Evolutionary conservation across 345 rosid genomes (phyloP), one percentile per base, ranked within the genome.

Genomic region (Populus euphratica): DNA sequence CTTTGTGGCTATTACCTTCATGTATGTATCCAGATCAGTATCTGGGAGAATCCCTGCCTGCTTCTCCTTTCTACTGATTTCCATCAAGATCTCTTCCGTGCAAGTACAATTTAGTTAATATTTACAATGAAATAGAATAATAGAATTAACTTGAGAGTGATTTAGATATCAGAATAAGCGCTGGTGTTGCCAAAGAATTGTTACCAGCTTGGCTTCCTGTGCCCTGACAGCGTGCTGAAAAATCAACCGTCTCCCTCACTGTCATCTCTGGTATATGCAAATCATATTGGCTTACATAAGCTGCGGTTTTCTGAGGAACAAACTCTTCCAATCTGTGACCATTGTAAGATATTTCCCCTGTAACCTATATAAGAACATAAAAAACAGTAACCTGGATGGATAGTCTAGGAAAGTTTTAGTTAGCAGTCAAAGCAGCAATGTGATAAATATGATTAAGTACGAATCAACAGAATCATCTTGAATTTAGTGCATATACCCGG

Each of bases 291-390:
- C 83, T 82, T 77, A 80, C 70, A 39, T 82, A 85, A 70, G 83
- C 85, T 52, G 85, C 75, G 52, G 87, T 85, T 70, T 80, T 85
- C 76, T 82, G 84, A 29, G 85, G 84, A 80, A 82, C 84, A 78
- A 82, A 80, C 73, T 85, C 87, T 12, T 82, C 74, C 47, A 85
- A 47, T 73, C 21, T 56, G 78, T 82, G 63, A 12, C 87, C 84
- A 50, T 85, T 85, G 52, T 80, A 85, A 69, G 84, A 75, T 65
- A 85, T 74, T 69, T 85, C 84, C 41, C 87, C 87, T 10, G 67
- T 36, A 69, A 74, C 77, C 87, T 84, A 72, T 47, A 11, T 21
- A 39, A 27, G 6, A 25, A 43, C 13, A 69, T 27, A n/a, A 10
- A 25, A 67, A 23, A 25, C 36, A 49, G 23, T 29, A 47, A 71